These are phyloP conservation scores for Oryza rufipogon DNA, from an alignment of 176 grass and related monocot species.

Conservation along the genomic window DNA sequence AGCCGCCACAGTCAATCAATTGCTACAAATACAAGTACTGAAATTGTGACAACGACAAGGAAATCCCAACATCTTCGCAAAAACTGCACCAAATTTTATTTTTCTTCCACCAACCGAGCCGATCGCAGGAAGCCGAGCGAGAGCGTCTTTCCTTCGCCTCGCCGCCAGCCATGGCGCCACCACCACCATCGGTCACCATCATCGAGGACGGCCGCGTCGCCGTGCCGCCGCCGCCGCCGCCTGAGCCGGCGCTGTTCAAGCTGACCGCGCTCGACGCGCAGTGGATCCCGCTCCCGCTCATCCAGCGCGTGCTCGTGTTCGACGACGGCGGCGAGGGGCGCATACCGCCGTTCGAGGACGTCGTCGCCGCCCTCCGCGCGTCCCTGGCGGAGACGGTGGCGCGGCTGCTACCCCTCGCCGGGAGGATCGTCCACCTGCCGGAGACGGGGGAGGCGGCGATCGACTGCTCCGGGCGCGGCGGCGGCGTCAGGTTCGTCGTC, in stretches of 20 bases:
- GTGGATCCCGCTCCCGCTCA: conserved; percentile 40
- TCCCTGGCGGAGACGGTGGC: conserved; percentile 21
- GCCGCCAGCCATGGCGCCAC: background rate
- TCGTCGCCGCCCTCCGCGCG: conserved; percentile 32
- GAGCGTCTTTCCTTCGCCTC: too few relatives aligned
- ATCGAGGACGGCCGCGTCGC: conserved; percentile 21
- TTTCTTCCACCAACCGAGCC: background rate
- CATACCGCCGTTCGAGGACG: conserved; percentile 27
- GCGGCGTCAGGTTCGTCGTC: conserved; percentile 39
- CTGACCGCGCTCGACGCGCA: conserved; percentile 38
- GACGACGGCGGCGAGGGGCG: background rate
- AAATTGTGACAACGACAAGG: too few relatives aligned
- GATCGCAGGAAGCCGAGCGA: too few relatives aligned
- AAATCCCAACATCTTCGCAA: too few relatives aligned
- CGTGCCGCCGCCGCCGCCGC: background rate
- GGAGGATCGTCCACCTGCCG: conserved; percentile 2
- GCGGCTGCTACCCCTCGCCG: conserved; percentile 36
- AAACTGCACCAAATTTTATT: too few relatives aligned
- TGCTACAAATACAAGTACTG: too few relatives aligned
- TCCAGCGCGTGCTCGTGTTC: conserved; percentile 43
- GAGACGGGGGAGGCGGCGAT: conserved; percentile 31
- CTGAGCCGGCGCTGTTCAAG: conserved; percentile 2
- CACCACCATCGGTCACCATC: background rate
- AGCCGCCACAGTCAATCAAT: too few relatives aligned
- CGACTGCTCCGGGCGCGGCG: conserved; percentile 29